Base-by-base conservation (phyloP, 306 rosid genomes). In the Rubus idaeus region DNA sequence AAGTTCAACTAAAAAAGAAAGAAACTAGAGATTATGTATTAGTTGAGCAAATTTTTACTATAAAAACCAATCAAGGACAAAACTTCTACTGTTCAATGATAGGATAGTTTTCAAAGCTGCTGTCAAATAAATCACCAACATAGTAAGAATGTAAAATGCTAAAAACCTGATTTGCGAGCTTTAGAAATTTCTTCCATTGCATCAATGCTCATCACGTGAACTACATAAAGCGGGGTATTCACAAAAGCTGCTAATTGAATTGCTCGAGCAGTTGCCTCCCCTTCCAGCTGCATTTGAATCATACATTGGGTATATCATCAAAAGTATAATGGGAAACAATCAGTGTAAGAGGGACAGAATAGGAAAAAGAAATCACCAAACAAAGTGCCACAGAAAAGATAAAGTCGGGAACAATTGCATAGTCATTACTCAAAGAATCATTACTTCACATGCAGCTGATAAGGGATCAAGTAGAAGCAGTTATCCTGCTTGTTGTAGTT, bases 131-230 rank as follows among this genome's bases (percentile, higher is more conserved):
- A 76, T 17, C 39, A 41, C 4, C 30, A 68, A 47, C 26, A 21
- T 2, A 40, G 5, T 63, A 44, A 55, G 37, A 78, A 41, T 20
- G 57, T 46, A 45, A 73, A 79, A 58, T 66, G 63, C 41, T 26
- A 17, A 49, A 79, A 78, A 94, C 98, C 97, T 90, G 88, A 78
- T 87, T 89, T 91, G 55, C 96, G 89, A 76, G 98, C 97, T 84
- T 80, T 87, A 9, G 98, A 97, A 78, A 94, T 87, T 83, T 94
- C 98, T 88, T 94, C 94, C 97, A 94, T 79, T 50, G 98, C 97
- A 87, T 94, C 97, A 56, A 90, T 94, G 91, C 98, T 94, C 98
- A 94, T 94, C 77, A 91, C 97, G 79, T 94, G 97, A 79, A 94
- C 97, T 66, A 91, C 93, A 75, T 94, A 91, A 53, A 94, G 89